Conservation (phyloP, 1,284 basidiomycete genomes). For the Pyrrhoderma noxium region DNA sequence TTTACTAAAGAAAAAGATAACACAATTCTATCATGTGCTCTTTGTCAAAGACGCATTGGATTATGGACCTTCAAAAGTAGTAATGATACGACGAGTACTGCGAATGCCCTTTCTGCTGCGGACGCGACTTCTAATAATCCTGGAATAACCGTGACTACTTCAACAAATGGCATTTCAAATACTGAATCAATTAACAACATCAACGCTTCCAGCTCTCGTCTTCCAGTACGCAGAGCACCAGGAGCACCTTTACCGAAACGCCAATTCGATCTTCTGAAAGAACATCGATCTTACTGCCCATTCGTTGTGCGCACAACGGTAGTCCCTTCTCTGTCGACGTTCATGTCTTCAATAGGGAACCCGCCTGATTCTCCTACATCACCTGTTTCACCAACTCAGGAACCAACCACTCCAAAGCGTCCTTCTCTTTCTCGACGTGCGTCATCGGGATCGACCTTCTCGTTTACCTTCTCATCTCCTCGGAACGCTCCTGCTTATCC, state of each 20-base stretch:
- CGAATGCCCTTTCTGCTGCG: not conserved
- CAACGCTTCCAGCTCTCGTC: slow-evolving; percentile 13
- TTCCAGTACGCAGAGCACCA: slow-evolving; percentile 6
- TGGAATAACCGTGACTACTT: not conserved
- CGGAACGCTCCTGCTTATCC: slow-evolving; percentile 8
- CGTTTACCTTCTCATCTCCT: slow-evolving; percentile 8
- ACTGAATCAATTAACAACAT: slow-evolving; percentile 7
- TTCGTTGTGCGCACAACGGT: slow-evolving; percentile 65
- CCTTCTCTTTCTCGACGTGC: not conserved
- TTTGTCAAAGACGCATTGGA: slow-evolving; percentile 71
- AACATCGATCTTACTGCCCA: slow-evolving; percentile 76
- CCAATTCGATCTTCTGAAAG: slow-evolving; percentile 64
- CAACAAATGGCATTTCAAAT: not conserved
- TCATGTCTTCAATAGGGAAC: slow-evolving; percentile 16
- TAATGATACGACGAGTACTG: slow-evolving; percentile 9
- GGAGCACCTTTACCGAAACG: slow-evolving; percentile 32
- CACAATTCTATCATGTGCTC: slow-evolving; percentile 50
- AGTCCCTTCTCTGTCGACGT: slow-evolving; percentile 49
- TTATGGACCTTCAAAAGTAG: slow-evolving; percentile 57
- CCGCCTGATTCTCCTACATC: slow-evolving; percentile 1
- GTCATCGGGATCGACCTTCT: slow-evolving; percentile 11
- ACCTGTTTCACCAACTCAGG: not conserved
- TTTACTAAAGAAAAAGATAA: slow-evolving; percentile 33
- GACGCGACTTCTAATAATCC: slow-evolving; percentile 6
- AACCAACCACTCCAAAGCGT: not conserved